A percentile compares a stretch with the other conserved stretches of the same genome.
These are phyloP conservation scores for Leishmania mexicana DNA, from an alignment of 208 protist genomes.

Conservation along the genomic window DNA sequence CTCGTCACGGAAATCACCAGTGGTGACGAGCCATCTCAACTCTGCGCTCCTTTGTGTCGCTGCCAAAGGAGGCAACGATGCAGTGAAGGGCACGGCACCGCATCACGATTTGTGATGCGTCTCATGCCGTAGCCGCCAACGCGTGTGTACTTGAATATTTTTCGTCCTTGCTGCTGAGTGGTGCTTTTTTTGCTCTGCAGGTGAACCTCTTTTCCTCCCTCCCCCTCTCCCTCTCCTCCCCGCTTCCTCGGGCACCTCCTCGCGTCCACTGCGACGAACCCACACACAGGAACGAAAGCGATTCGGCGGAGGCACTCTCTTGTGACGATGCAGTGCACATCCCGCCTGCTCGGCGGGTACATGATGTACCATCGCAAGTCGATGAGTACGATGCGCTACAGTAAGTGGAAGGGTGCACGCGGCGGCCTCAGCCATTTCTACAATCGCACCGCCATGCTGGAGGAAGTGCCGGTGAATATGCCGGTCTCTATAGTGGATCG, in stretches of 20 bases:
- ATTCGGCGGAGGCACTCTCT: background rate
- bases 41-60: background rate
- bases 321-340: slow-evolving; percentile 50
- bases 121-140: background rate
- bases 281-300: background rate
- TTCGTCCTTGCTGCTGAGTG: background rate
- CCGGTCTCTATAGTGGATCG: slow-evolving; percentile 83
- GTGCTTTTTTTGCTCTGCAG: background rate
- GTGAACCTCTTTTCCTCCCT: background rate
- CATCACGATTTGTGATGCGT: background rate
- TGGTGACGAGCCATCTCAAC: background rate
- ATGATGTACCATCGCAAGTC: slow-evolving; percentile 92
- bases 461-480: slow-evolving; percentile 70
- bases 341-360: slow-evolving; percentile 58
- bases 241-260: background rate
- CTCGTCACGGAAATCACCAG: background rate
- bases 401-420: slow-evolving; percentile 73
- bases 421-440: slow-evolving; percentile 89
- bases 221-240: background rate
- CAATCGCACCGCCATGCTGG: slow-evolving; percentile 81
- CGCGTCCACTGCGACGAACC: background rate
- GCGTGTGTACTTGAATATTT: background rate
- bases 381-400: slow-evolving; percentile 89
- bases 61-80: background rate
- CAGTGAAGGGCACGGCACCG: background rate